Base-by-base conservation (phyloP, 345 rosid species). In the Viola odorata region DNA sequence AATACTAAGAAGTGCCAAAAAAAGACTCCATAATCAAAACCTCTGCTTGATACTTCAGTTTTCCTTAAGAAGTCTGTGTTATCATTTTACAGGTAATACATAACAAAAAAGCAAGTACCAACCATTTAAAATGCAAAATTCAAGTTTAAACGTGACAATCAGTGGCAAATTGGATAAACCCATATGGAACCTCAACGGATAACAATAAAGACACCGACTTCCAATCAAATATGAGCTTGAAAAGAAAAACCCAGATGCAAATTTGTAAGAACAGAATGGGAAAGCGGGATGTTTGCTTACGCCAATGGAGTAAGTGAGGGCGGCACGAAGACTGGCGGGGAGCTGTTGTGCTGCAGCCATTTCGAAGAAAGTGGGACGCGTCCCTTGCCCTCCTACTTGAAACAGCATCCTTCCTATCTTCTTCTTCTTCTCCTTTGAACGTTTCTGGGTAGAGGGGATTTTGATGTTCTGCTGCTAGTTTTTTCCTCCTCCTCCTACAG, bases 281-380 rank as follows among this genome's bases (percentile, higher is more conserved):
- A 13, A 45, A 14, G 37, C 0, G 4, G 16, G 15, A 9, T 15
- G 16, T 38, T 12, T 15, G 73, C 61, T 65, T 82, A 94, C 99
- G 58, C 99, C 99, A 56, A 88, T 69, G 38, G 99, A 94, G 72
- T 94, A 94, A 45, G 97, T 84, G 57, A 94, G 88, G 62, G 99
- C 99, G 36, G 91, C 90, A 0, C 99, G 96, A 62, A 94, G 91
- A 77, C 99, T 94, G 76, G 95, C 81, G 7, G 99, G 99, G 44
- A 94, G 97, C 69, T 94, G 99, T 58, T 94, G 99, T 53, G 99
- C 99, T 3, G 99, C 99, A 60, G 97, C 91, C 97, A 94, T 94
- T 87, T 94, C 99, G 69, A 94, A 94, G 95, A 94, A 90, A 64
- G 99, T 90, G 62, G 99, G 99, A 44, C 99, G 91, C 40, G 90